phyloP scores from a whole-genome alignment of 495 filamentous ascomycete species.

The Darksidea phi region DNA sequence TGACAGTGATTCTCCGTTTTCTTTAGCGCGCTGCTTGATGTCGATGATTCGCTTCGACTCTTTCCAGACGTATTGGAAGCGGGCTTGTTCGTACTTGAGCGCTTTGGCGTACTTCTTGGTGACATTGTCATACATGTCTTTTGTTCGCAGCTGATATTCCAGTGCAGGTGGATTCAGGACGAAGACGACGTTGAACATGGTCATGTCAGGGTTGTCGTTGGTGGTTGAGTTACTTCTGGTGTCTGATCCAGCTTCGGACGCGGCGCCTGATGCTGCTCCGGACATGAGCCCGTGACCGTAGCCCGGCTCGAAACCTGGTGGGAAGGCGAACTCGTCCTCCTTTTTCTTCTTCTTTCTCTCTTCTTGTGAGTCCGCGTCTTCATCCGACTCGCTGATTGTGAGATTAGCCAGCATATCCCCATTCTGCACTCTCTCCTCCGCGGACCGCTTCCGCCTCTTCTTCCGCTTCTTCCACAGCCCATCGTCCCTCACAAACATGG shows the following conservation, averaged over 20 bases:
- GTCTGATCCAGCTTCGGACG: conserved; percentile 36
- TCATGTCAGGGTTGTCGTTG: conserved; percentile 62
- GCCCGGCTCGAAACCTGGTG: conserved; percentile 40
- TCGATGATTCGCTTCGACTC: conserved; percentile 75
- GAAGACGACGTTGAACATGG: conserved; percentile 97
- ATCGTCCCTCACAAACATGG: conserved; percentile 81
- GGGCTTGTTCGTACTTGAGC: conserved; percentile 85
- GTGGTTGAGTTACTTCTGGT: conserved; percentile 42
- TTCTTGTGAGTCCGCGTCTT: conserved; percentile 27
- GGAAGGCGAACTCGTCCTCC: conserved; percentile 30
- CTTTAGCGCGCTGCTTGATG: conserved; percentile 74
- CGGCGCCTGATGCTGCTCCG: conserved; percentile 28
- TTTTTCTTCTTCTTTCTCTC: conserved; percentile 35
- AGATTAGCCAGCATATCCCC: conserved; percentile 19
- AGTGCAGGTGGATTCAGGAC: conserved; percentile 75
- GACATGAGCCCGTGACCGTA: conserved; percentile 38
- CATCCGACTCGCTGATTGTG: conserved; percentile 18
- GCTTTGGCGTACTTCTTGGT: conserved; percentile 86
- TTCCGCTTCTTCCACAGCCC: conserved; percentile 75
- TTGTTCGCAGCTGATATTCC: conserved; percentile 70
- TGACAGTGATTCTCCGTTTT: conserved; percentile 59
- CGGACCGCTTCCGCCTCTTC: conserved; percentile 56
- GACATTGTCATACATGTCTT: conserved; percentile 81
- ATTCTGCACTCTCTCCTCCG: conserved; percentile 29
- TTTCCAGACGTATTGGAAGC: conserved; percentile 81